phyloP scores from a whole-genome alignment of 2,329 filamentous ascomycete species.

The Exophiala mesophila region DNA sequence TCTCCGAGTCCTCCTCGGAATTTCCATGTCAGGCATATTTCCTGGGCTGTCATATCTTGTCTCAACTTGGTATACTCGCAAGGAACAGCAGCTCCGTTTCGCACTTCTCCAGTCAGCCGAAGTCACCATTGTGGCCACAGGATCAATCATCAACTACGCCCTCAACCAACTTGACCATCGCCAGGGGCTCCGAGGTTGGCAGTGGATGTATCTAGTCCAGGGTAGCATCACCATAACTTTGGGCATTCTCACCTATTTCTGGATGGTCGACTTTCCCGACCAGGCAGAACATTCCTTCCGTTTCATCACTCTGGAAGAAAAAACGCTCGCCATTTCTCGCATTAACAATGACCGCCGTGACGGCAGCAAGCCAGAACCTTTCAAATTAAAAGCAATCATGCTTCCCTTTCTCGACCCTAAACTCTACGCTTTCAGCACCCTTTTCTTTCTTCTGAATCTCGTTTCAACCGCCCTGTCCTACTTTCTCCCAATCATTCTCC shows the following conservation, averaged over 20 bases:
- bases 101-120: constrained; percentile 21
- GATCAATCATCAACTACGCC: constrained; percentile 63
- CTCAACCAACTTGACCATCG: constrained; percentile 59
- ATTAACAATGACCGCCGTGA: constrained; percentile 61
- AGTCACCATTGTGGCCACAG: constrained; percentile 61
- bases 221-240: constrained; percentile 57
- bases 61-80: constrained; percentile 57
- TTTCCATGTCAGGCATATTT: constrained; percentile 51
- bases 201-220: constrained; percentile 66
- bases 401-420: constrained; percentile 54
- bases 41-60: constrained; percentile 43
- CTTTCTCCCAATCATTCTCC: constrained; percentile 56
- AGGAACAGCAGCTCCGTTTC: constrained; percentile 19
- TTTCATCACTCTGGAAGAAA: constrained; percentile 56
- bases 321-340: constrained; percentile 51
- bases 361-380: constrained; percentile 49
- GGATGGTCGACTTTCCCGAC: constrained; percentile 68
- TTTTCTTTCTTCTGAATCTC: constrained; percentile 62
- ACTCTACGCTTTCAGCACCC: constrained; percentile 19
- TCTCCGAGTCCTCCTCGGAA: constrained; percentile 60
- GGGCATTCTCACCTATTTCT: constrained; percentile 60
- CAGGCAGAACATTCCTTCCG: constrained; percentile 51
- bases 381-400: constrained; percentile 53
- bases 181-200: constrained; percentile 57
- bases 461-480: constrained; percentile 62